These are phyloP conservation scores for Nannochloris sp. DNA, from an alignment of 139 green algal genomes.

Conservation along the genomic window DNA sequence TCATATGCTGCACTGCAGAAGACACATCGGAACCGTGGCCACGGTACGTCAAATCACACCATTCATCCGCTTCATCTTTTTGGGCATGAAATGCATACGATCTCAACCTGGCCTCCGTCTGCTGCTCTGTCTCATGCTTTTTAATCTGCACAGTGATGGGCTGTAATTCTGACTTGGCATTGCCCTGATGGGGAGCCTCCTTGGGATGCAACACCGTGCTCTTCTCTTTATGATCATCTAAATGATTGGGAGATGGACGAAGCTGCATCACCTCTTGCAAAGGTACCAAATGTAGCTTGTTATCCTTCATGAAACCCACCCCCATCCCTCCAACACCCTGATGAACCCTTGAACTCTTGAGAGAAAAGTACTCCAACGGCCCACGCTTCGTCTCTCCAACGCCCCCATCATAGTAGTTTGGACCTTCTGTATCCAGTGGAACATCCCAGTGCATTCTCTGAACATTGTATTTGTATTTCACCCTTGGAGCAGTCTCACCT, in stretches of 20 bases:
- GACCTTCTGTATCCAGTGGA: conserved; percentile 40
- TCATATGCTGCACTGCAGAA: too few relatives aligned
- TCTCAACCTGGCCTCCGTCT: conserved; percentile 54
- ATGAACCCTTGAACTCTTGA: conserved; percentile 42
- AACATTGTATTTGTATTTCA: conserved; percentile 59
- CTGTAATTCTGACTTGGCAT: conserved; percentile 16
- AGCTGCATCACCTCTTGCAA: conserved; percentile 71
- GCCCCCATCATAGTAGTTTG: conserved; percentile 48
- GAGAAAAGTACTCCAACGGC: conserved; percentile 22
- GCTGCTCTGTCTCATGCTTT: conserved; percentile 75
- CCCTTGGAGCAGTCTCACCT: conserved; percentile 40
- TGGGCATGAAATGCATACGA: conserved; percentile 53
- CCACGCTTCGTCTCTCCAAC: conserved; percentile 24
- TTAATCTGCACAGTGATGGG: conserved; percentile 48
- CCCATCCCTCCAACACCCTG: conserved; percentile 31
- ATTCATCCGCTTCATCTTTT: conserved; percentile 37
- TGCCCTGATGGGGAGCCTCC: neutral
- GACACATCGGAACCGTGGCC: neutral
- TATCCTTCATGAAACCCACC: conserved; percentile 47
- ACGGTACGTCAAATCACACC: conserved; percentile 21
- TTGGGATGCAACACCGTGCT: neutral
- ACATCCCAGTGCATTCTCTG: conserved; percentile 27
- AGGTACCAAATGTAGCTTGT: conserved; percentile 63
- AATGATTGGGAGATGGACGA: conserved; percentile 57
- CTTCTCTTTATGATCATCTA: conserved; percentile 37